Conservation (phyloP, 2,329 filamentous ascomycete species). For the Aspergillus fumigatus region DNA sequence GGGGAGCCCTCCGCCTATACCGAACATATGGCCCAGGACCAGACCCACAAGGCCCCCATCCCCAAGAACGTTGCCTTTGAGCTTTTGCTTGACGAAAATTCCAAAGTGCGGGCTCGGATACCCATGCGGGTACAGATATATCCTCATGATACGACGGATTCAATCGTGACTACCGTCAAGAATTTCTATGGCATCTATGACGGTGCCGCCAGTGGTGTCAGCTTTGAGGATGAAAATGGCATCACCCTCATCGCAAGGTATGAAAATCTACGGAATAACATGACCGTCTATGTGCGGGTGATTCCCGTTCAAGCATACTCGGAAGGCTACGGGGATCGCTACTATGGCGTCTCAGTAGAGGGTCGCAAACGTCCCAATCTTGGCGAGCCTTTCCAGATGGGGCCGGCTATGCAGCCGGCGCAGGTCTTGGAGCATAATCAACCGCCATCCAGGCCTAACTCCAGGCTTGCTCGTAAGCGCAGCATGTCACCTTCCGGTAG, state of each 20-base stretch:
- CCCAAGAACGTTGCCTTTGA: conserved; percentile 63
- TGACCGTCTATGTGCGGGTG: conserved; percentile 88
- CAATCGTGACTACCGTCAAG: conserved; percentile 96
- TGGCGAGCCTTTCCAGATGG: conserved; percentile 62
- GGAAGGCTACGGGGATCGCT: conserved; percentile 41
- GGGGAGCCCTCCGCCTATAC: conserved; percentile 27
- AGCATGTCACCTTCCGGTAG: conserved; percentile 71
- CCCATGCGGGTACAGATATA: conserved; percentile 77
- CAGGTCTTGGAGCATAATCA: conserved; percentile 54
- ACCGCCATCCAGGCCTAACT: conserved; percentile 63
- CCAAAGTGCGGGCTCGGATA: conserved; percentile 56
- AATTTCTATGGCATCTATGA: conserved; percentile 98
- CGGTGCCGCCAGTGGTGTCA: conserved; percentile 73
- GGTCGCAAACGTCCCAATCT: conserved; percentile 55
- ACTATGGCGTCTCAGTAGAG: conserved; percentile 47
- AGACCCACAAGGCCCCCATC: conserved; percentile 35
- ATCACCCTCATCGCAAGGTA: conserved; percentile 92
- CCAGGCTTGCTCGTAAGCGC: conserved; percentile 67
- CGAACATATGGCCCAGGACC: conserved; percentile 28
- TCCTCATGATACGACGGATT: conserved; percentile 93
- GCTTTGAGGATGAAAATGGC: conserved; percentile 86
- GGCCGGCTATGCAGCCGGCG: conserved; percentile 48
- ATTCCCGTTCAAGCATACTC: conserved; percentile 57
- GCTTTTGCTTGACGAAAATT: conserved; percentile 55
- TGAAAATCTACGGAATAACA: conserved; percentile 90